phyloP scores from a whole-genome alignment of 805 yeast species.

The Cyberlindnera maritima region DNA sequence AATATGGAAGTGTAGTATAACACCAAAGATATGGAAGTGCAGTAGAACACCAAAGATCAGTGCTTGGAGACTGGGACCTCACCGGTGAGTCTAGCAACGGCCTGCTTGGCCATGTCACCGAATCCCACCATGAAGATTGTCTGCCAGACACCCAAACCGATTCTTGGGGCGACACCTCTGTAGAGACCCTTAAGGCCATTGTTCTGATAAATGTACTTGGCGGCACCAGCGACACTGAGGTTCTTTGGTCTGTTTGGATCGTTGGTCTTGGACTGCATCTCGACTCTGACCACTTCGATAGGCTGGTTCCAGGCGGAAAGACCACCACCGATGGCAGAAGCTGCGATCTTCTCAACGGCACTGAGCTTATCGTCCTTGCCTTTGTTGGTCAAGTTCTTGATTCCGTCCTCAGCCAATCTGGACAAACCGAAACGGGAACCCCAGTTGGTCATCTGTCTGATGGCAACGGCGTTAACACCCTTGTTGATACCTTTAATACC shows the following conservation, averaged over 20 bases:
- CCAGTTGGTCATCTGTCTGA: slow-evolving; percentile 98
- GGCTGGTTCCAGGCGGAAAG: slow-evolving; percentile 99
- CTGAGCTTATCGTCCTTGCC: slow-evolving; percentile 57
- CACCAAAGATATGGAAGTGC: not conserved
- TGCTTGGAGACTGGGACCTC: slow-evolving; percentile 41
- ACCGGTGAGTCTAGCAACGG: slow-evolving; percentile 61
- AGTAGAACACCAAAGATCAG: not conserved
- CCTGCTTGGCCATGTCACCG: slow-evolving; percentile 87
- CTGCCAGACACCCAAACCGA: slow-evolving; percentile 97
- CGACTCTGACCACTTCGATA: slow-evolving; percentile 95
- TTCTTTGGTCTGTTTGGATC: slow-evolving; percentile 97
- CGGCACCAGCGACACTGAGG: slow-evolving; percentile 70
- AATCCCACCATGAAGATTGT: slow-evolving; percentile 98
- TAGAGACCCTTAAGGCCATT: slow-evolving; percentile 90
- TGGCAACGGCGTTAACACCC: slow-evolving; percentile 99
- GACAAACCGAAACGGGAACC: slow-evolving; percentile 95
- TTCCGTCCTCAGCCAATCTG: slow-evolving; percentile 84
- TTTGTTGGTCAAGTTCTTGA: slow-evolving; percentile 64
- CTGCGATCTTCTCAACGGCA: slow-evolving; percentile 77
- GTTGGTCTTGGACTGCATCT: slow-evolving; percentile 92
- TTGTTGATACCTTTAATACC: slow-evolving; percentile 94
- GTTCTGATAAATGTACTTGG: slow-evolving; percentile 75
- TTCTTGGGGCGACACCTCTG: slow-evolving; percentile 96
- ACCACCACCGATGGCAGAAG: slow-evolving; percentile 94
- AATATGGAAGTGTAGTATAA: not conserved